Evolutionary conservation across 2,329 filamentous ascomycete genomes (phyloP).

Genomic region (Trichoderma sp.): DNA sequence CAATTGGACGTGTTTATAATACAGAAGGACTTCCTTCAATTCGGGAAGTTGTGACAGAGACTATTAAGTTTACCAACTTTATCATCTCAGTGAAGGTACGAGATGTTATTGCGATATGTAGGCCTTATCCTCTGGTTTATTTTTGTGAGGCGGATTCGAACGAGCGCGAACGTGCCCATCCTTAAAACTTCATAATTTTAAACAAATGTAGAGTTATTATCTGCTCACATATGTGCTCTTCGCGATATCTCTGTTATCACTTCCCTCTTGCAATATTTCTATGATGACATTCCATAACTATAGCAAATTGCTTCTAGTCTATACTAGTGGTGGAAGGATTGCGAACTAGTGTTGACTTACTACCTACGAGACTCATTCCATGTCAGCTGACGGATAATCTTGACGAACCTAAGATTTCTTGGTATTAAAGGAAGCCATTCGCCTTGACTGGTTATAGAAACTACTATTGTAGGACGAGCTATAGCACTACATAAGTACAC

Average conservation of each 20-base stretch:
- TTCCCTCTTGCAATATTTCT: neutral
- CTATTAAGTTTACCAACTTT: neutral
- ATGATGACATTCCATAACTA: neutral
- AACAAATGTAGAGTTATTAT: no score
- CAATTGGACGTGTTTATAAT: neutral
- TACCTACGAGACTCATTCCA: neutral
- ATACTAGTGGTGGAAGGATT: neutral
- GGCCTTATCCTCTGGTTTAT: neutral
- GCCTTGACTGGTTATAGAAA: neutral
- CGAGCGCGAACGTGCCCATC: neutral
- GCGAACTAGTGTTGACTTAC: neutral
- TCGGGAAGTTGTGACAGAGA: neutral
- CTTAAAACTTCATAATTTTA: neutral
- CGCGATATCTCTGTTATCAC: neutral
- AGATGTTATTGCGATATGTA: neutral
- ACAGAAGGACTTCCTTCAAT: neutral
- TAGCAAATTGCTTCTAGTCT: neutral
- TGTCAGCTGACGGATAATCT: neutral
- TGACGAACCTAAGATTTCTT: neutral
- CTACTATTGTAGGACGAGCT: neutral
- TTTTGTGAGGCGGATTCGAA: neutral
- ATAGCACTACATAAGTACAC: neutral
- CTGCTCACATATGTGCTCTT: neutral
- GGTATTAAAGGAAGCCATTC: neutral
- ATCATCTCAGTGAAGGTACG: neutral